Evolutionary conservation across 2,329 filamentous ascomycete species (phyloP).

Genomic region (Dendrostoma leiphaemia): DNA sequence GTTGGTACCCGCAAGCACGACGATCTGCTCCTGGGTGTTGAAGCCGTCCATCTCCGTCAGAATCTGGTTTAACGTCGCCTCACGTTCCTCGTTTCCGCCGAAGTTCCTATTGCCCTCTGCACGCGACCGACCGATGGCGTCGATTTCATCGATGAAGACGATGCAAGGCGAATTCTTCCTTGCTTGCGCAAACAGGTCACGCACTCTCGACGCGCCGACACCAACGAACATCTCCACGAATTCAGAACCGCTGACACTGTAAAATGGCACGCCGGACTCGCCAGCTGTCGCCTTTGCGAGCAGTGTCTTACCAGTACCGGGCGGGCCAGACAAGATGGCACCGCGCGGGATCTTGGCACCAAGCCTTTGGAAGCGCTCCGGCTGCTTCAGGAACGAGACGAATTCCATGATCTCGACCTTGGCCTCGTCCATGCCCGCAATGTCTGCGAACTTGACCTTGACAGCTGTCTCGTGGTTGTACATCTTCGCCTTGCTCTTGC

Average conservation of each 20-base stretch:
- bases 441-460: constrained; percentile 95
- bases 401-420: constrained; percentile 99
- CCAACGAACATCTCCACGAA: constrained; percentile 99
- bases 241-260: constrained; percentile 96
- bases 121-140: constrained; percentile 91
- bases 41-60: constrained; percentile 99
- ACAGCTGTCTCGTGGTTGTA: constrained; percentile 97
- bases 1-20: constrained; percentile 96
- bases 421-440: constrained; percentile 96
- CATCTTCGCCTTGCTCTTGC: constrained; percentile 91
- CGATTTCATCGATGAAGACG: constrained; percentile 99
- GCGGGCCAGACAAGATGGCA: constrained; percentile 94
- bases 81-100: constrained; percentile 94
- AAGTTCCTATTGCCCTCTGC: constrained; percentile 69
- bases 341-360: constrained; percentile 97
- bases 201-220: constrained; percentile 92
- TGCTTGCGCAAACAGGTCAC: constrained; percentile 91
- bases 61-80: constrained; percentile 96
- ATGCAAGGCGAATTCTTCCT: constrained; percentile 97
- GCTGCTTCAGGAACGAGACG: constrained; percentile 93
- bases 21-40: constrained; percentile 94
- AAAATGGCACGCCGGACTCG: constrained; percentile 96
- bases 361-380: constrained; percentile 86
- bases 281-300: constrained; percentile 96
- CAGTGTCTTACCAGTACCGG: constrained; percentile 96